Evolutionary conservation across 1,139 yeast genomes (phyloP).

Genomic region (Kodamaea sp.): DNA sequence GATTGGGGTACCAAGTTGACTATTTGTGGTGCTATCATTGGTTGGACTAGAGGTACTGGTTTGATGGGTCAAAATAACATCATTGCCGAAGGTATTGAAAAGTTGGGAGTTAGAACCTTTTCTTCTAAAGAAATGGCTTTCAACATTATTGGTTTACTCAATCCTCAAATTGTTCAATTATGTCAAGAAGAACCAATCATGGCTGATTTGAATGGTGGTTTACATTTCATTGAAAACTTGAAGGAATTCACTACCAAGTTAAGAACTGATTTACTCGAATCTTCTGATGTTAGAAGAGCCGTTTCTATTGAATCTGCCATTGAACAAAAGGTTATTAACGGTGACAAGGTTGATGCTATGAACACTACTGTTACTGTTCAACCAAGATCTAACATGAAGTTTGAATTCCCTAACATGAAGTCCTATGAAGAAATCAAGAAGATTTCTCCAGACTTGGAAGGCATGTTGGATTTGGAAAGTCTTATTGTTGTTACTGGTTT

Average conservation of each 20-base stretch:
- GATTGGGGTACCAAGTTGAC: conserved; percentile 94
- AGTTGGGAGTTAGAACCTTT: conserved; percentile 94
- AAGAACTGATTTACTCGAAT: conserved; percentile 77
- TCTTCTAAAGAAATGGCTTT: conserved; percentile 99
- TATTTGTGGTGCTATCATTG: conserved; percentile 95
- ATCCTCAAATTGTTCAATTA: conserved; percentile 77
- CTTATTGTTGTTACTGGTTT: conserved; percentile 95
- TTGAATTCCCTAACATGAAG: conserved; percentile 87
- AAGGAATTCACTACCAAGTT: conserved; percentile 81
- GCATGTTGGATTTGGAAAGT: conserved; percentile 85
- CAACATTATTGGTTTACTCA: conserved; percentile 89
- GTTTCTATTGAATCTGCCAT: conserved; percentile 90
- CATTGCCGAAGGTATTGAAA: conserved; percentile 96
- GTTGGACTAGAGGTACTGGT: conserved; percentile 99
- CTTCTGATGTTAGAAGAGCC: conserved; percentile 91
- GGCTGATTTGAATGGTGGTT: conserved; percentile 98
- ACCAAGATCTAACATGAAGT: conserved; percentile 94
- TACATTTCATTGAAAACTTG: conserved; percentile 88
- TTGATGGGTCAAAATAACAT: conserved; percentile 96
- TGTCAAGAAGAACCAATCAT: conserved; percentile 93
- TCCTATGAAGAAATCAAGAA: conserved; percentile 69
- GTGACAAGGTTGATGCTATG: conserved; percentile 85
- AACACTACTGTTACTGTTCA: conserved; percentile 70
- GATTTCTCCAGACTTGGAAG: conserved; percentile 75
- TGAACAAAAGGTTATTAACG: conserved; percentile 89